Percentiles rank a stretch among this genome's conserved stretches.
Evolutionary conservation across 345 rosid species (phyloP).

Genomic region (Camelina neglecta): DNA sequence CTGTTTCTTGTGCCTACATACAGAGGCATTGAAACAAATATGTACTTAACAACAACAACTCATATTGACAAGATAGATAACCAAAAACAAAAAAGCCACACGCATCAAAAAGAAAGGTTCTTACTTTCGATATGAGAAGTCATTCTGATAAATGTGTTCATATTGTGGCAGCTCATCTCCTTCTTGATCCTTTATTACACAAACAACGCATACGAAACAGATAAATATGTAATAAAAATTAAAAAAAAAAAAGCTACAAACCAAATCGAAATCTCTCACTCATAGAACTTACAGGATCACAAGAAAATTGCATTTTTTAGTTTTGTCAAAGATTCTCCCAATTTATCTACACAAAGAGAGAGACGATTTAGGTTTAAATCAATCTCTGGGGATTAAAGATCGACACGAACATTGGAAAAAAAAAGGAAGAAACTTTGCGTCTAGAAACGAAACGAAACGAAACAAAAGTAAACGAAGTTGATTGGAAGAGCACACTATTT

Average conservation of each 20-base stretch:
- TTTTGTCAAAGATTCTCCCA: slow-evolving; percentile 2
- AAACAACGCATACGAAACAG: neutral
- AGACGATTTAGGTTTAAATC: slow-evolving; percentile 18
- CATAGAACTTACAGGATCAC: slow-evolving; percentile 43
- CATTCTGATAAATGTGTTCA: slow-evolving; percentile 72
- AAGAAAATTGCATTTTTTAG: slow-evolving; percentile 40
- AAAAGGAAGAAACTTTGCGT: slow-evolving; percentile 14
- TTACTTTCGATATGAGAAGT: slow-evolving; percentile 74
- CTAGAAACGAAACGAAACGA: neutral
- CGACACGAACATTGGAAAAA: neutral
- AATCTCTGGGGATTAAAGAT: slow-evolving; percentile 7
- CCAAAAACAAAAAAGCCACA: neutral
- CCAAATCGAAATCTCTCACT: slow-evolving; percentile 7
- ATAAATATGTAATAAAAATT: neutral
- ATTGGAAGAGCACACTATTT: neutral
- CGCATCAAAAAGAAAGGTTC: neutral
- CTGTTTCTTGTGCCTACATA: slow-evolving; percentile 79
- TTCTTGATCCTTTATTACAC: slow-evolving; percentile 54
- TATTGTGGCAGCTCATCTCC: slow-evolving; percentile 56
- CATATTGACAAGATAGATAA: slow-evolving; percentile 1
- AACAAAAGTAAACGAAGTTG: neutral
- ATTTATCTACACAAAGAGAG: neutral
- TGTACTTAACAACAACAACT: neutral
- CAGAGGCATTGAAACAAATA: neutral
- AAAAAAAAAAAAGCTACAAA: neutral